Base-by-base conservation (phyloP, 768 basidiomycete genomes). In the Boletellus sp. region DNA sequence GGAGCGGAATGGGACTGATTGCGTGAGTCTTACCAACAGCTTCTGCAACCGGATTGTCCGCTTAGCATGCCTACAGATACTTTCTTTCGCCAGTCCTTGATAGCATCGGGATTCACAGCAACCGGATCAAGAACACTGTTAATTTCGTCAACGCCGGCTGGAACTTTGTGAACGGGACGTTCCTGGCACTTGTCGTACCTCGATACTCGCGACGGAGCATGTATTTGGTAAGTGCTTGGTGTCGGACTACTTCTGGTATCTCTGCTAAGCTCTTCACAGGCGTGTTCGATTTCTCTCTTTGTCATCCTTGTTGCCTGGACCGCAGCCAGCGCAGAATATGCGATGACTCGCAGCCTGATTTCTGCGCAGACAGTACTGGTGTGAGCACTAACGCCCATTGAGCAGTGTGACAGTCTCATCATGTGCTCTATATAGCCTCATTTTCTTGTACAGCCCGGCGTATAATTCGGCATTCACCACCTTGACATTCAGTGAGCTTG, bases 51-150 rank as follows among this genome's bases (percentile, higher is more conserved):
- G 3, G 2, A 26, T 13, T 37, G 2, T 15, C 8, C 16, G 10
- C 47, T 53, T 9, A 63, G 44, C 26, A 5, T 1, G 4, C 3
- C 11, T 4, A 8, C 13, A 62, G 60, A 41, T 32, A 45, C 1
- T 51, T 45, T 24, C 54, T 61, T 24, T 16, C 53, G 1, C 44
- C 44, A 1, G 31, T 61, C 17, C 36, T 61, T 6, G 60, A 59
- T 5, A 59, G 6, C 22, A 59, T 61, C 19, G 60, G 60, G 1
- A 45, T 61, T 23, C 60, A 62, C 17, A 47, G 51, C n/a, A 49
- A 62, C 28, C 51, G 32, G 11, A 56, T 48, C 13, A 62, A 61
- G 34, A 48, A 59, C 15, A 22, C 41, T 13, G 34, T 62, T 6
- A 61, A 56, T 11, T 20, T 62, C 17, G 23, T 51, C 3, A 56